These are phyloP conservation scores for Naganishia sp. DNA, from an alignment of 1,284 basidiomycete species.

Conservation along the genomic window DNA sequence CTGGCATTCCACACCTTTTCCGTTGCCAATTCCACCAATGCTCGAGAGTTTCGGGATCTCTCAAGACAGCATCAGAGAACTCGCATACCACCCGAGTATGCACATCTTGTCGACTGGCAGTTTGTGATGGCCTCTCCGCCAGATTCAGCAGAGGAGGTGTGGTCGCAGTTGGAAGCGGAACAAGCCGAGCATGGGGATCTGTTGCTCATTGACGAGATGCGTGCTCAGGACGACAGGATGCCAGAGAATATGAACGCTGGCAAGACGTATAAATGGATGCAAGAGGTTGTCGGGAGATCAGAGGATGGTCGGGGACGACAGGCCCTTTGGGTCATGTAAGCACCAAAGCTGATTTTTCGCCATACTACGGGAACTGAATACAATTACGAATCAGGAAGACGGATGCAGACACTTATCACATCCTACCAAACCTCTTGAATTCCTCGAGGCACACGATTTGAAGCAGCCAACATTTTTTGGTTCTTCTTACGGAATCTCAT, in stretches of 20 bases:
- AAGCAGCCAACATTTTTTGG: constrained; percentile 29
- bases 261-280: constrained; percentile 31
- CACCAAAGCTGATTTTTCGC: neutral
- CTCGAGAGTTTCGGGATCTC: constrained; percentile 23
- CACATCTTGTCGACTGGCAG: constrained; percentile 31
- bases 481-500: constrained; percentile 28
- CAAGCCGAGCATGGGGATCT: constrained; percentile 29
- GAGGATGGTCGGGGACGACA: constrained; percentile 27
- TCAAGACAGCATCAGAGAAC: constrained; percentile 22
- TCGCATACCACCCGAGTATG: constrained; percentile 25
- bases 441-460: constrained; percentile 9
- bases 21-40: constrained; percentile 26
- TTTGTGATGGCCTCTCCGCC: constrained; percentile 32
- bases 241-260: constrained; percentile 31
- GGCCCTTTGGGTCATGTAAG: constrained; percentile 30
- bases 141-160: constrained; percentile 11
- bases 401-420: constrained; percentile 29
- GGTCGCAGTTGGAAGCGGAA: constrained; percentile 28
- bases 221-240: constrained; percentile 25
- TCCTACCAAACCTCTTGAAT: constrained; percentile 29
- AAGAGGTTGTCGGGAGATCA: constrained; percentile 24
- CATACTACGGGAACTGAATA: neutral
- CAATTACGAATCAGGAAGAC: constrained; percentile 15
- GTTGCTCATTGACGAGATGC: constrained; percentile 29
- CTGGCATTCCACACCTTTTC: constrained; percentile 29